Conservation (phyloP, 225 moss, liverwort and hornwort species). For the Polytrichum commune region DNA sequence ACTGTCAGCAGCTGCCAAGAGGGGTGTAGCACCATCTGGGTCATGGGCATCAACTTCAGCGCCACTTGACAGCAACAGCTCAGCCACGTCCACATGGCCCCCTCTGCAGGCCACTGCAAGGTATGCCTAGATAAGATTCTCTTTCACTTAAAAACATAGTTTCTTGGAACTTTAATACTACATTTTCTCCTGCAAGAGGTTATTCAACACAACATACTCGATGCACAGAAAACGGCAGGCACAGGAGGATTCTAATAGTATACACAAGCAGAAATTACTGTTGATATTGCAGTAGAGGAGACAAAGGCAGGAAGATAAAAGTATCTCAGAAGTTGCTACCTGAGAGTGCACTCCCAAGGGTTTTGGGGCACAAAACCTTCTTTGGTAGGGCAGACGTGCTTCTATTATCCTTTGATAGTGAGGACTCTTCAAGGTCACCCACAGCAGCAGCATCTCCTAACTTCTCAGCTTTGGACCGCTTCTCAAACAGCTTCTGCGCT, state of each 20-base stretch:
- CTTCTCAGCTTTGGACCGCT: slow-evolving; percentile 8
- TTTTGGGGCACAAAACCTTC: slow-evolving; percentile 10
- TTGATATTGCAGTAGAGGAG: neutral
- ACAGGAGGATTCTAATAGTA: neutral
- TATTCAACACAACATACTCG: neutral
- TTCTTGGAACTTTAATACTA: neutral
- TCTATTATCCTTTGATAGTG: neutral
- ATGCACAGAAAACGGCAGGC: neutral
- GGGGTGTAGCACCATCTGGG: slow-evolving; percentile 44
- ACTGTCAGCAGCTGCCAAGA: slow-evolving; percentile 40
- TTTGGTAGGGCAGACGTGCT: slow-evolving; percentile 9
- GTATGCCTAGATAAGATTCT: slow-evolving; percentile 6
- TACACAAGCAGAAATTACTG: neutral
- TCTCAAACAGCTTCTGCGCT: slow-evolving; percentile 7
- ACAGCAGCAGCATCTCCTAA: slow-evolving; percentile 4
- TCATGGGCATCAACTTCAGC: slow-evolving; percentile 36
- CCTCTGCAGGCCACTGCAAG: slow-evolving; percentile 36
- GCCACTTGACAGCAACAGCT: slow-evolving; percentile 28
- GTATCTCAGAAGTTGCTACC: neutral
- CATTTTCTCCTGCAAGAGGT: neutral
- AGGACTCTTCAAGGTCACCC: slow-evolving; percentile 6
- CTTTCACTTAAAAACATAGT: neutral
- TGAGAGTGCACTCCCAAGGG: slow-evolving; percentile 36
- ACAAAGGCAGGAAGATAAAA: neutral
- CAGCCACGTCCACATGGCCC: slow-evolving; percentile 33